A percentile compares a stretch with the other conserved stretches of the same genome.
Evolutionary conservation across 306 rosid species (phyloP).

Genomic region (Cicer judaicum): DNA sequence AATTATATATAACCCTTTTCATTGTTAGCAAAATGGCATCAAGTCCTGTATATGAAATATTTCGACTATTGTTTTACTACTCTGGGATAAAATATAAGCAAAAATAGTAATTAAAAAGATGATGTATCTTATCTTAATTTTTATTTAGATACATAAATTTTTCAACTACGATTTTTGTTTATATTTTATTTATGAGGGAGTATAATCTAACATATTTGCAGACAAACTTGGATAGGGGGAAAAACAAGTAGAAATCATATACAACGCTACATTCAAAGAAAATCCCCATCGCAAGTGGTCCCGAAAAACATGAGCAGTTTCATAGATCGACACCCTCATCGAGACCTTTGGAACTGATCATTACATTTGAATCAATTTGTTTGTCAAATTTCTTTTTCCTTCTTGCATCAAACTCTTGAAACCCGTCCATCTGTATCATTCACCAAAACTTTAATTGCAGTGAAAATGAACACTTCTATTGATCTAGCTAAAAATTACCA

Average conservation of each 20-base stretch:
- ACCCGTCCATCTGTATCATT: constrained; percentile 77
- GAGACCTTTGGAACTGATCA: constrained; percentile 91
- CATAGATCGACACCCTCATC: constrained; percentile 93
- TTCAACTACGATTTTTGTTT: too few relatives aligned
- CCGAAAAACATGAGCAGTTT: constrained; percentile 27
- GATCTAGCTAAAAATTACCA: constrained; percentile 4
- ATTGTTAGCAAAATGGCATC: constrained; percentile 35
- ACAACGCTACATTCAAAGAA: constrained; percentile 14
- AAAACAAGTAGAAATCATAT: constrained; percentile 19
- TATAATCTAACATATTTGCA: constrained; percentile 43
- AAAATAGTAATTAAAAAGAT: too few relatives aligned
- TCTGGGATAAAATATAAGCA: too few relatives aligned
- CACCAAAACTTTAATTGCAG: constrained; percentile 33
- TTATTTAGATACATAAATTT: too few relatives aligned
- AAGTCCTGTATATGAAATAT: constrained; percentile 28
- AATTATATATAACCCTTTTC: constrained; percentile 2
- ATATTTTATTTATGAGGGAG: too few relatives aligned
- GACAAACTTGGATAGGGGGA: constrained; percentile 17
- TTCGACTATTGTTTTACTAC: not conserved
- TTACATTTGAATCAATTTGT: constrained; percentile 88
- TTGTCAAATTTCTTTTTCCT: constrained; percentile 95
- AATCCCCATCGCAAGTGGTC: constrained; percentile 23
- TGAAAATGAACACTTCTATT: constrained; percentile 20
- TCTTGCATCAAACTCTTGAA: constrained; percentile 90
- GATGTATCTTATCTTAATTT: too few relatives aligned